Conservation (phyloP, 2,329 filamentous ascomycete genomes). For the Alternaria arbusti region DNA sequence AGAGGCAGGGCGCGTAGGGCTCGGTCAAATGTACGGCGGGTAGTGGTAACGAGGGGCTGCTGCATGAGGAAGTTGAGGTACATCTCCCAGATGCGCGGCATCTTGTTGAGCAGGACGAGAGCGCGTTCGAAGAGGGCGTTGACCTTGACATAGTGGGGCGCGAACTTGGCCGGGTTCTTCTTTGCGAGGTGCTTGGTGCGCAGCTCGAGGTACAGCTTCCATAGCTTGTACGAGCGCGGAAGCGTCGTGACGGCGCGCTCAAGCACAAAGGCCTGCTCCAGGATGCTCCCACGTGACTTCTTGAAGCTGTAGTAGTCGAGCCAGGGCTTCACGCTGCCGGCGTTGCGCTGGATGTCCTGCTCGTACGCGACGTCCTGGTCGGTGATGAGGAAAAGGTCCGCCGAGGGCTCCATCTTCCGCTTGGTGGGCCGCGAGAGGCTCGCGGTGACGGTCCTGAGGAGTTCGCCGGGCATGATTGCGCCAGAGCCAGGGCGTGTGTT, state of each 20-base stretch:
- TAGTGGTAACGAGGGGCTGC: slow-evolving; percentile 89
- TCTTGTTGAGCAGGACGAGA: slow-evolving; percentile 93
- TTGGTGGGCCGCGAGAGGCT: slow-evolving; percentile 44
- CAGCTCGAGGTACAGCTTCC: slow-evolving; percentile 95
- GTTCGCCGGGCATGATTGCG: slow-evolving; percentile 54
- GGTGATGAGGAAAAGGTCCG: slow-evolving; percentile 60
- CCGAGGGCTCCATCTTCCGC: slow-evolving; percentile 44
- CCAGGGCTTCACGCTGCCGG: slow-evolving; percentile 90
- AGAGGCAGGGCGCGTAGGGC: slow-evolving; percentile 89
- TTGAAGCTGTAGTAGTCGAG: slow-evolving; percentile 94
- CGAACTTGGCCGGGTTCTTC: slow-evolving; percentile 81
- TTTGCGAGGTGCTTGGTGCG: slow-evolving; percentile 80
- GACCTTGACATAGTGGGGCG: slow-evolving; percentile 86
- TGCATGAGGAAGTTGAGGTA: slow-evolving; percentile 89
- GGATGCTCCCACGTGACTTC: slow-evolving; percentile 78
- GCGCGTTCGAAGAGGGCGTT: slow-evolving; percentile 94
- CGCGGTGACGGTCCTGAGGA: slow-evolving; percentile 47
- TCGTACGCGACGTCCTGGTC: slow-evolving; percentile 96
- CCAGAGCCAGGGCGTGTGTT: slow-evolving; percentile 32
- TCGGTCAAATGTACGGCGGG: slow-evolving; percentile 87
- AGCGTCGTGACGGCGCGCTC: slow-evolving; percentile 90
- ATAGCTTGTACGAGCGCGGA: slow-evolving; percentile 95
- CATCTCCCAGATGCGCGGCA: slow-evolving; percentile 98
- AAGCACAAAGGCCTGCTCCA: slow-evolving; percentile 86
- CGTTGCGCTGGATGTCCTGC: slow-evolving; percentile 88